Evolutionary conservation across 2,329 filamentous ascomycete genomes (phyloP), one percentile per base, ranked within the genome.

Genomic region (Clarireedia monteithiana): DNA sequence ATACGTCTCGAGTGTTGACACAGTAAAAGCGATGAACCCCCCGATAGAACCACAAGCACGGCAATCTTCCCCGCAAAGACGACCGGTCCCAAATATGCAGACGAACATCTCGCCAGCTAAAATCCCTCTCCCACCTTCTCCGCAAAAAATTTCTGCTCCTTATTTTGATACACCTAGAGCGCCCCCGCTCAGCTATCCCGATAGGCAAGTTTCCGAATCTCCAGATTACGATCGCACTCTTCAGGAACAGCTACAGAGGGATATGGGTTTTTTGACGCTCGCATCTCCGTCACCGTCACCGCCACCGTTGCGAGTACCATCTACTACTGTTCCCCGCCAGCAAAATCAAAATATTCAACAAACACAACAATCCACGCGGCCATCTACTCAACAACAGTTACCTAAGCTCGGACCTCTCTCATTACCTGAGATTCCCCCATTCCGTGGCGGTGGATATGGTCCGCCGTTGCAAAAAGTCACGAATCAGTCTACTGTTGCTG

Each of bases 181-280:
- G 75, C 75, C 55, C 72, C 79, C 44, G 73, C 75, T 62, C 76
- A 78, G 15, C 23, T 61, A 60, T 74, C 75, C 53, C 40, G 50
- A 55, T 5, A 66, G 73, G 7, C 74, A 77, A 5, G 68, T 73
- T 3, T 71, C 74, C 17, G 76, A 77, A 52, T 82, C 82, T 4
- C 74, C 77, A 7, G 82, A 84, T 57, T 84, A 84, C 62, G 83
- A 86, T 62, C 74, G 75, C 47, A 77, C 79, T 44, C 68, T 85
- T 44, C 82, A 84, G 58, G 78, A 81, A 40, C 81, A 86, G 66
- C 69, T 87, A n/a, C 81, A 82, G 61, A 77, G 77, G 56, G 83
- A 86, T 59, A 80, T 86, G 73, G 74, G 75, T 30, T 75, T 75
- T 61, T 71, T 86, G 61, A 81, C 78, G 54, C 69, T 86, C 46